Base-by-base conservation (phyloP, 768 basidiomycete species). In the Ramaria rubella region DNA sequence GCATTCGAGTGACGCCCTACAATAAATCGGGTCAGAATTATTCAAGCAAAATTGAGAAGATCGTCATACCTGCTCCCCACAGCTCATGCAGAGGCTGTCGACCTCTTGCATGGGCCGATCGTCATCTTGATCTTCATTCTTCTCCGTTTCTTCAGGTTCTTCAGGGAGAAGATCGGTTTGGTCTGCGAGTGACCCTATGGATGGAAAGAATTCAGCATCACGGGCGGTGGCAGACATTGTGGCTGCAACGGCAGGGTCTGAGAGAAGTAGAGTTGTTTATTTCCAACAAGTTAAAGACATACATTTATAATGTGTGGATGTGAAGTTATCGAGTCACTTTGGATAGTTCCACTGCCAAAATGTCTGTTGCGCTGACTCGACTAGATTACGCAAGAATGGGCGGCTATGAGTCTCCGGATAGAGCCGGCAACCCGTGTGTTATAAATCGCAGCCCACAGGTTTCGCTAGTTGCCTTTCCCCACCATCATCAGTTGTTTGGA, bases 21-120 rank as follows among this genome's bases (percentile, higher is more conserved):
- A 69, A 59, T 52, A 1, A 14, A n/a, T 48, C 24, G 26, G 36
- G 46, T 26, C 14, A 30, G 29, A 17, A 36, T 24, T 36, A 19
- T 8, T 42, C 31, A 31, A 40, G 54, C 56, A 36, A n/a, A 60
- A 49, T 40, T 26, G 23, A 21, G 24, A 45, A 27, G 24, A 29
- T 21, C 36, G 42, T 67, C 81, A 68, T 61, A 90, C 95, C 81
- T 97, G 87, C 70, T 97, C 82, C 43, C 81, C 78, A 66, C 96
- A 99, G 68, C 80, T 81, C 91, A 98, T 95, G 72, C 96, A 98
- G 26, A 98, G 73, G 12, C 90, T 94, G 58, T 92, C 89, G 58
- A 98, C 78, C 70, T 91, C 86, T 62, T 94, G 81, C 9, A 94
- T 79, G 0, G 82, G 82, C 53, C 78, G 76, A 27, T 87, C 86